Conservation (phyloP, 2,329 filamentous ascomycete species). For the Paradendryphiella salina region DNA sequence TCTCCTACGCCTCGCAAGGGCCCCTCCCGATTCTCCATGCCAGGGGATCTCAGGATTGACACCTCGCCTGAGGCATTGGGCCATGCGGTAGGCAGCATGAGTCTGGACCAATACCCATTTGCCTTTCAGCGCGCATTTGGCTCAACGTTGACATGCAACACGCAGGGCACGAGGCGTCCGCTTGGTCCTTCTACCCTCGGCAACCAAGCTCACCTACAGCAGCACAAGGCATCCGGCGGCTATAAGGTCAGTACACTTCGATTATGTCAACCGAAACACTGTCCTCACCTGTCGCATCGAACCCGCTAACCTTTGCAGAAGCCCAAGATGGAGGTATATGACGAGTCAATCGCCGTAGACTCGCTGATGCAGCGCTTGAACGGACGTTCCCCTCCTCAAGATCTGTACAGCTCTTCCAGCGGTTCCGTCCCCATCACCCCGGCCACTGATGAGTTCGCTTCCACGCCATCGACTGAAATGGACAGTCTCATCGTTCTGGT, state of each 20-base stretch:
- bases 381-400: conserved; percentile 52
- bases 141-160: conserved; percentile 40
- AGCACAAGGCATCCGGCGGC: conserved; percentile 26
- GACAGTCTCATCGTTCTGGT: conserved; percentile 36
- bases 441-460: conserved; percentile 58
- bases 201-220: conserved; percentile 33
- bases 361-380: conserved; percentile 72
- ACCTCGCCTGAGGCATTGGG: conserved; percentile 44
- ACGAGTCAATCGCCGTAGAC: conserved; percentile 53
- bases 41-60: conserved; percentile 40
- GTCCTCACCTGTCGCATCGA: background rate
- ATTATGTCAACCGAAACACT: background rate
- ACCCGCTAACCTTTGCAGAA: conserved; percentile 49
- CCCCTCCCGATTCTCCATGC: conserved; percentile 31
- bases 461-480: conserved; percentile 33
- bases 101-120: conserved; percentile 28
- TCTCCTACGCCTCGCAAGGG: conserved; percentile 50
- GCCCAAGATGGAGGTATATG: conserved; percentile 52
- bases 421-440: conserved; percentile 67
- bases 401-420: conserved; percentile 63
- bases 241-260: conserved; percentile 38
- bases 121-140: conserved; percentile 24
- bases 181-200: conserved; percentile 44
- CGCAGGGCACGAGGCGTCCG: conserved; percentile 47
- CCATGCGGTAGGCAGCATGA: conserved; percentile 39